Conservation (phyloP, 2,329 filamentous ascomycete genomes). For the Beauveria caledonica region DNA sequence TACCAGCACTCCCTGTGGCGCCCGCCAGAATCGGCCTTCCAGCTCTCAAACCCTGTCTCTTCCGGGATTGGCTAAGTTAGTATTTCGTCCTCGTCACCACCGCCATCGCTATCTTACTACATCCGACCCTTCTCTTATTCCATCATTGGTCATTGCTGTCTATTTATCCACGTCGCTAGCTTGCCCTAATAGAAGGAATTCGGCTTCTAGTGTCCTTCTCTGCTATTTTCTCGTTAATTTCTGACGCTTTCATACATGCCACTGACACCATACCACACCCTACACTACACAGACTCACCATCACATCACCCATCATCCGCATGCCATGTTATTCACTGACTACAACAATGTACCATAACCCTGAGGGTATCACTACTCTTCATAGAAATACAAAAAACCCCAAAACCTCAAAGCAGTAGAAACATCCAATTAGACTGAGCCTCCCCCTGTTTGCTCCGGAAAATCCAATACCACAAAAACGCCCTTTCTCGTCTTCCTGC, state of each 20-base stretch:
- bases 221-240: background rate
- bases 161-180: background rate
- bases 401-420: background rate
- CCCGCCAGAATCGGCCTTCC: background rate
- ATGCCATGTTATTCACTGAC: background rate
- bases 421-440: background rate
- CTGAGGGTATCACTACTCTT: constrained; percentile 8
- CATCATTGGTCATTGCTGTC: background rate
- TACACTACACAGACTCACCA: background rate
- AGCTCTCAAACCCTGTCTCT: background rate
- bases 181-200: background rate
- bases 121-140: background rate
- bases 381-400: constrained; percentile 5
- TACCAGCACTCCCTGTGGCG: background rate
- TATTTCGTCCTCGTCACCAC: background rate
- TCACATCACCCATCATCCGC: background rate
- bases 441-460: background rate
- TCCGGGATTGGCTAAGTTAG: constrained; percentile 8
- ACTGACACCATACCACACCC: background rate
- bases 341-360: background rate
- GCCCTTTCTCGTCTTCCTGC: background rate
- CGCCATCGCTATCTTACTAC: background rate
- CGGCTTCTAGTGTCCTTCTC: background rate
- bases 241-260: background rate
- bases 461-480: background rate